These are phyloP conservation scores for Clonostachys rhizophaga DNA, from an alignment of 2,329 filamentous ascomycete species.

Conservation along the genomic window DNA sequence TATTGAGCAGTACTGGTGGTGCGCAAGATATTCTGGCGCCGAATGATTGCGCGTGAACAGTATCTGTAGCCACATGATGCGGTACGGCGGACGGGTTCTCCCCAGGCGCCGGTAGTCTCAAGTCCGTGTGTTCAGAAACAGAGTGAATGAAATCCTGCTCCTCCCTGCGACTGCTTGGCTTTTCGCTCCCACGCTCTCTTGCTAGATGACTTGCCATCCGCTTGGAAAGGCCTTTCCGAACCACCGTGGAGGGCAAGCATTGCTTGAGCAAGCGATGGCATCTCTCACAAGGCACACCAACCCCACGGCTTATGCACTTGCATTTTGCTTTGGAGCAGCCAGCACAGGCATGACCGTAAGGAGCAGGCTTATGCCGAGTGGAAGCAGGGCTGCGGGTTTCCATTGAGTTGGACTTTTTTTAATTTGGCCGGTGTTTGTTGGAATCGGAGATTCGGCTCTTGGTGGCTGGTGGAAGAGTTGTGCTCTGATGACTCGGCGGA, in stretches of 20 bases:
- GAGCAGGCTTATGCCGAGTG: background rate
- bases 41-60: background rate
- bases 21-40: background rate
- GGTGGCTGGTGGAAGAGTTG: too few relatives aligned
- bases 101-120: background rate
- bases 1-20: background rate
- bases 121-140: background rate
- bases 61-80: background rate
- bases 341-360: conserved; percentile 37
- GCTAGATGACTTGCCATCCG: conserved; percentile 20
- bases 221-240: conserved; percentile 27
- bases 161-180: conserved; percentile 14
- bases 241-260: conserved; percentile 36
- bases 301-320: conserved; percentile 35
- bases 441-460: too few relatives aligned
- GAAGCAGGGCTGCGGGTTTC: too few relatives aligned
- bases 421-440: too few relatives aligned
- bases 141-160: conserved; percentile 23
- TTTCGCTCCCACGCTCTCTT: too few relatives aligned
- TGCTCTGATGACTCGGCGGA: too few relatives aligned
- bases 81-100: too few relatives aligned
- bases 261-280: conserved; percentile 40
- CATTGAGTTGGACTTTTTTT: too few relatives aligned
- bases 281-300: conserved; percentile 27
- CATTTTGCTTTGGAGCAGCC: conserved; percentile 42